Evolutionary conservation across 1,139 yeast genomes (phyloP), one percentile per base, ranked within the genome.

Genomic region (Saccharomyces hybrid): DNA sequence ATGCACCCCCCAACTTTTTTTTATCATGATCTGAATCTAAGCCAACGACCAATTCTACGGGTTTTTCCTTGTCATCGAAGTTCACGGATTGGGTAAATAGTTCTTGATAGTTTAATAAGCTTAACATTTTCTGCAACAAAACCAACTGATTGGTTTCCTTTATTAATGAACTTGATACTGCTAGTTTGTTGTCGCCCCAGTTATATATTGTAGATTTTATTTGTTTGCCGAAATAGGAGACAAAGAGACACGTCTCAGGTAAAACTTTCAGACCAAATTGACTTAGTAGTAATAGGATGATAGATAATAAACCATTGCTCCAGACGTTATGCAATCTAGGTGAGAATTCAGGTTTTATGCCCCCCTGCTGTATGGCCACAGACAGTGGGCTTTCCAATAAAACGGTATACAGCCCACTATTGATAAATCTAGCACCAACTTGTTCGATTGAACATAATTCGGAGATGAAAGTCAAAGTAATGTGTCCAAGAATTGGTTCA

Each of bases 91-190:
- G 56, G 11, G 62, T 55, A 11, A 70, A 71, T 59, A 73, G 79
- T 31, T 77, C 78, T 38, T 73, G 73, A 31, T 78, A 80, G 56
- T 77, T 77, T 64, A 79, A 72, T 5, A 75, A 70, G 57, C 70
- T 77, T 56, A 89, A 70, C 52, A 86, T 77, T 59, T 83, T 82
- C 57, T 84, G 82, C 9, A 91, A 69, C 49, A 87, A 66, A 30
- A 88, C 76, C n/a, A 89, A 73, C 66, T 89, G 95, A 56, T 83
- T 80, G 0, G 97, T 87, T 68, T 91, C 98, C 52, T 84, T 83
- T 8, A 88, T 78, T 0, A 80, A 77, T 0, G 91, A 81, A 1
- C 83, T 74, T 2, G 89, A 81, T 16, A 91, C 80, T 47, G 77
- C 76, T 48, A 85, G 73, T 26, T 82, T 75, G 63, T 82, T 84